Evolutionary conservation across 495 filamentous ascomycete species (phyloP), one percentile per base, ranked within the genome.

Genomic region (Penicillium antarcticum): DNA sequence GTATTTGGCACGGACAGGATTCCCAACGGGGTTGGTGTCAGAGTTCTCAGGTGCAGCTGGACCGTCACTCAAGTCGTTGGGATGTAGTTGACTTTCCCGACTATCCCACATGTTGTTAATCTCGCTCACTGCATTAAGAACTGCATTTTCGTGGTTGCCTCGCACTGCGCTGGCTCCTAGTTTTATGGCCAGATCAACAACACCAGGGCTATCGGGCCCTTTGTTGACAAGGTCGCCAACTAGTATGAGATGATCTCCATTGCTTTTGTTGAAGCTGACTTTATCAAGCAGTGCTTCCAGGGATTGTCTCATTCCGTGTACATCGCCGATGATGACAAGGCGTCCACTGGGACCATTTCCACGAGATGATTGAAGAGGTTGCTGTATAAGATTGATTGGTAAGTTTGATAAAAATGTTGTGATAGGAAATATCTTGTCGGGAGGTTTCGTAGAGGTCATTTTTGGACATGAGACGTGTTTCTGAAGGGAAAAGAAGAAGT

Each of bases 111-210:
- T 23, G 6, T 24, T 34, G 3, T 42, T 50, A 0, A 63, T 52
- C n/a, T 56, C n/a, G n/a, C n/a, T n/a, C n/a, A n/a, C n/a, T 9
- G 62, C 59, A 47, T 60, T 42, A 11, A 92, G 72, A 18, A 92
- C 77, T 12, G 81, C 77, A 61, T 96, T 88, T 57, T 96, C 91
- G 67, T 95, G 89, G 68, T 96, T 95, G 14, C 91, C 91, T 39
- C 91, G 77, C 5, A 95, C 88, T 37, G 78, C 86, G 36, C 80
- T 82, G 5, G 90, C 91, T 35, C 76, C 77, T 17, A 88, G 65
- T 7, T 71, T 63, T 1, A 62, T 60, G 10, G 48, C 48, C 5
- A 61, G n/a, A 42, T 61, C 58, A 1, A 61, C 39, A 13, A 61
- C 58, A n/a, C 55, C 47, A 8, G 51, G 34, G 13, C 55, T 58